Evolutionary conservation across 108 stramenopile genomes (phyloP).

Genomic region (Mediolabrus comicus): DNA sequence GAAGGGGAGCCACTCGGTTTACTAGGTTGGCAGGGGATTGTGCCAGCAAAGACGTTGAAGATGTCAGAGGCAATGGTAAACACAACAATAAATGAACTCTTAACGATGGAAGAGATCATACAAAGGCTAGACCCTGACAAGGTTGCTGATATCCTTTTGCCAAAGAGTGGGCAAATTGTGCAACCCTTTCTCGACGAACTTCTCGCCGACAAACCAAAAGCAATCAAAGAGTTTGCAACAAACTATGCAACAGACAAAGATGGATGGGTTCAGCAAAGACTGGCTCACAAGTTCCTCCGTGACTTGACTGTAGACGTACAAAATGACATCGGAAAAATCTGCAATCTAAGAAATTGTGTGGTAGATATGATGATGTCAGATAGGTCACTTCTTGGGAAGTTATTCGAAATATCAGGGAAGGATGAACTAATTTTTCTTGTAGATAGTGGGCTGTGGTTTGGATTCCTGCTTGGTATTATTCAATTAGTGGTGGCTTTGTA

Average conservation of each 20-base stretch:
- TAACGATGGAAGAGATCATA: slow-evolving; percentile 54
- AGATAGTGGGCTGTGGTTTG: slow-evolving; percentile 62
- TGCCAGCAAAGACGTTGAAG: slow-evolving; percentile 55
- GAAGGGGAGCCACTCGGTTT: slow-evolving; percentile 55
- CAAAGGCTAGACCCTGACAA: slow-evolving; percentile 46
- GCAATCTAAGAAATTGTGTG: slow-evolving; percentile 50
- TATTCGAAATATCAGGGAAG: slow-evolving; percentile 50
- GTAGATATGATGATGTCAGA: slow-evolving; percentile 59
- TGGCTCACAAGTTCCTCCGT: slow-evolving; percentile 44
- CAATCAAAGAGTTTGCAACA: slow-evolving; percentile 31
- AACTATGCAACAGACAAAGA: slow-evolving; percentile 27
- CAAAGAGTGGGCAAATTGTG: slow-evolving; percentile 38
- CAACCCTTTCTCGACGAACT: slow-evolving; percentile 50
- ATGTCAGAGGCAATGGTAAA: slow-evolving; percentile 61
- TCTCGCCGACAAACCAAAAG: slow-evolving; percentile 46
- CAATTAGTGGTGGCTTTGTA: slow-evolving; percentile 66
- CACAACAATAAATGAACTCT: slow-evolving; percentile 46
- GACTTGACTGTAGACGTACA: slow-evolving; percentile 52
- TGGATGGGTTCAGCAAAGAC: slow-evolving; percentile 41
- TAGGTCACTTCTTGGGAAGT: slow-evolving; percentile 43
- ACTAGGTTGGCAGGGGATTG: slow-evolving; percentile 53
- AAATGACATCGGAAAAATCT: slow-evolving; percentile 44
- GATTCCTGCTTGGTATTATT: slow-evolving; percentile 59
- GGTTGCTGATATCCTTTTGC: slow-evolving; percentile 45
- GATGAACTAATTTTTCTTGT: slow-evolving; percentile 49